Evolutionary conservation across 805 yeast genomes (phyloP).

Genomic region (Candida rishiriensis): DNA sequence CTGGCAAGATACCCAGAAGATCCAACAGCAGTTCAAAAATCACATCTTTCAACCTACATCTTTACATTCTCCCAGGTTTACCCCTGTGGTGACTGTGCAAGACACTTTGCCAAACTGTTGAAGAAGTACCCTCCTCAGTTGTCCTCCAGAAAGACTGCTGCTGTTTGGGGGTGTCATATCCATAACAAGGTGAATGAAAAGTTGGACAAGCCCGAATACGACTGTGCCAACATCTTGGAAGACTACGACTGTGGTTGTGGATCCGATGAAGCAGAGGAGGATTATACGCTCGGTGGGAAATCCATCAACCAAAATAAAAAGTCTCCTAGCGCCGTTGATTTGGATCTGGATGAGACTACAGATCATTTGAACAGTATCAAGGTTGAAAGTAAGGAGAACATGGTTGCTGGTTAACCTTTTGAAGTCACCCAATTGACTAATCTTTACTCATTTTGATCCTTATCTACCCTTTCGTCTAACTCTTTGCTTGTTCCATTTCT

Average conservation of each 20-base stretch:
- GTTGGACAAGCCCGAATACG: slow-evolving; percentile 66
- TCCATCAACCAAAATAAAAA: slow-evolving; percentile 3
- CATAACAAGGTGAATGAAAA: slow-evolving; percentile 83
- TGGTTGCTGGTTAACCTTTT: slow-evolving; percentile 18
- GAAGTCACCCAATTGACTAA: too few species aligned
- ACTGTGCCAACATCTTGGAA: slow-evolving; percentile 79
- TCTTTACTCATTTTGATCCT: too few species aligned
- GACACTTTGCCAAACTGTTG: slow-evolving; percentile 75
- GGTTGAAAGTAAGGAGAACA: slow-evolving; percentile 39
- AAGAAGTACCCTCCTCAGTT: slow-evolving; percentile 80
- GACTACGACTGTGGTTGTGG: slow-evolving; percentile 98
- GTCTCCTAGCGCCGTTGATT: slow-evolving; percentile 1
- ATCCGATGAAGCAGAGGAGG: slow-evolving; percentile 54
- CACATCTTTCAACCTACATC: slow-evolving; percentile 60
- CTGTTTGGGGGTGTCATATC: slow-evolving; percentile 93
- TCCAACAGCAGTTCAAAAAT: slow-evolving; percentile 61
- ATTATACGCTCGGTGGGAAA: slow-evolving; percentile 25
- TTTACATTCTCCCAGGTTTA: slow-evolving; percentile 83
- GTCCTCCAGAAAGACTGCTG: slow-evolving; percentile 70
- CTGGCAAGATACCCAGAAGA: slow-evolving; percentile 86
- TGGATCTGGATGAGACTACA: slow-evolving; percentile 23
- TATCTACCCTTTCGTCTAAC: too few species aligned
- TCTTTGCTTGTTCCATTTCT: too few species aligned
- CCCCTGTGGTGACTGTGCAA: slow-evolving; percentile 97
- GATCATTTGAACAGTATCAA: slow-evolving; percentile 43